These are phyloP conservation scores for Sugiyamaella valdiviana DNA, from an alignment of 805 yeast species.

Conservation along the genomic window DNA sequence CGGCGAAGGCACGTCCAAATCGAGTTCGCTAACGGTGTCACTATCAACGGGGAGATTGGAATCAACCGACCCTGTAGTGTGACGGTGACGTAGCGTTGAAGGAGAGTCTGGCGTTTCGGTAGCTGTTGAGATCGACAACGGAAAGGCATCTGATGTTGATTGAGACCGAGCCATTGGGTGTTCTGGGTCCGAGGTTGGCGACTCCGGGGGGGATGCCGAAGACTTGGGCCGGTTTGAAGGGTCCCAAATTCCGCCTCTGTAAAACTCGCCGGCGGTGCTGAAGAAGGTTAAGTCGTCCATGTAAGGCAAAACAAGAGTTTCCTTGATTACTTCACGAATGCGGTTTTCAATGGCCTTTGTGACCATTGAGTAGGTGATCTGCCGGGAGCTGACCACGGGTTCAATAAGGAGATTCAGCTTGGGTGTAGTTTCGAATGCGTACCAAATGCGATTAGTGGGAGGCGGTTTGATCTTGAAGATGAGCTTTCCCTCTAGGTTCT, in stretches of 20 bases:
- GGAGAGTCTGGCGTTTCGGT: constrained; percentile 7
- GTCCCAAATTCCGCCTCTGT: constrained; percentile 94
- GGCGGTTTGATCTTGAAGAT: constrained; percentile 73
- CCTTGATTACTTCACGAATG: constrained; percentile 70
- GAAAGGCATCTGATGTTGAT: neutral
- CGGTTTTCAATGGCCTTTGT: constrained; percentile 75
- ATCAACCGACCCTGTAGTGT: neutral
- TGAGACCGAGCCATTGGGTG: neutral
- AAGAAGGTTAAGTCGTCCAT: constrained; percentile 83
- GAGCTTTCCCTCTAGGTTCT: constrained; percentile 67
- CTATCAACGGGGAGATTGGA: neutral
- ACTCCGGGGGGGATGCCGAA: neutral
- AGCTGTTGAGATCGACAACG: constrained; percentile 9
- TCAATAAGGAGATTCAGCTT: constrained; percentile 67
- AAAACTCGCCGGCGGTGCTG: constrained; percentile 59
- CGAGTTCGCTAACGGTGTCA: constrained; percentile 2
- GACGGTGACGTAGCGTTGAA: constrained; percentile 8
- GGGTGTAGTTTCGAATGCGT: constrained; percentile 77
- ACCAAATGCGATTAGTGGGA: constrained; percentile 89
- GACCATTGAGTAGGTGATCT: constrained; percentile 68
- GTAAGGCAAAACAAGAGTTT: constrained; percentile 74
- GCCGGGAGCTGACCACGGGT: constrained; percentile 85
- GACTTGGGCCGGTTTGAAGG: constrained; percentile 28
- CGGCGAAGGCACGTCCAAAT: neutral
- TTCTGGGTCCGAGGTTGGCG: neutral